Percentiles rank a stretch among this genome's conserved stretches.
These are phyloP conservation scores for Scheffersomyces illinoinensis DNA, from an alignment of 1,139 yeast genomes.

Conservation along the genomic window DNA sequence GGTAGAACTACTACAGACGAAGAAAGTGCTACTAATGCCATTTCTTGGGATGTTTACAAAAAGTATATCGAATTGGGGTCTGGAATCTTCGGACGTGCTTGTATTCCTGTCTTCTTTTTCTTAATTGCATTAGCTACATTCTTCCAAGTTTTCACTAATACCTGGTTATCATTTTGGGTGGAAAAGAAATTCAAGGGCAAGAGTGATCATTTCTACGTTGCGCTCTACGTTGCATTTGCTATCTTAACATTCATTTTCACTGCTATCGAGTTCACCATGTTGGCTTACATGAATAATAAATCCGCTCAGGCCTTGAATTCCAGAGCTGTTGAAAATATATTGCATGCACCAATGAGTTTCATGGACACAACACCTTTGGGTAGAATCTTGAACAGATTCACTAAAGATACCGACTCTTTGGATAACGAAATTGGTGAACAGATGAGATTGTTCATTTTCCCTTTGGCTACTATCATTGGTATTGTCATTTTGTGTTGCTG, in stretches of 20 bases:
- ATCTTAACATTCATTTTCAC: constrained; percentile 48
- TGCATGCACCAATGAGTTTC: constrained; percentile 48
- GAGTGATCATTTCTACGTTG: constrained; percentile 26
- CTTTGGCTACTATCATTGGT: constrained; percentile 43
- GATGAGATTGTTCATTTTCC: constrained; percentile 41
- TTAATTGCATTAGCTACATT: constrained; percentile 23
- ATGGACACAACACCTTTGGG: constrained; percentile 50
- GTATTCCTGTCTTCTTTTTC: constrained; percentile 27
- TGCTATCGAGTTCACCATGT: constrained; percentile 50
- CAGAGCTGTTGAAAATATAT: constrained; percentile 35
- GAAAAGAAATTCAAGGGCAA: constrained; percentile 22
- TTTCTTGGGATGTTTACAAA: constrained; percentile 30
- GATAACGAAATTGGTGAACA: constrained; percentile 51
- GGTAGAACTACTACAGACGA: constrained; percentile 37
- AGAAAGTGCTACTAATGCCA: constrained; percentile 41
- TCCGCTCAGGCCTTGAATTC: constrained; percentile 41
- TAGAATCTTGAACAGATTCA: constrained; percentile 55
- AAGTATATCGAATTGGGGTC: constrained; percentile 60
- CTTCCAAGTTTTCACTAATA: constrained; percentile 29
- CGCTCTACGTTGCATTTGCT: constrained; percentile 29
- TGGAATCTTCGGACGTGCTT: constrained; percentile 42
- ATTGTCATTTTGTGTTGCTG: constrained; percentile 43
- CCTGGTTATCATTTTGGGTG: constrained; percentile 45
- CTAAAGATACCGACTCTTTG: constrained; percentile 49
- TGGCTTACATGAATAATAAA: constrained; percentile 54